These are phyloP conservation scores for Blastobotrys mokoenaii DNA, from an alignment of 805 yeast species.

Conservation along the genomic window DNA sequence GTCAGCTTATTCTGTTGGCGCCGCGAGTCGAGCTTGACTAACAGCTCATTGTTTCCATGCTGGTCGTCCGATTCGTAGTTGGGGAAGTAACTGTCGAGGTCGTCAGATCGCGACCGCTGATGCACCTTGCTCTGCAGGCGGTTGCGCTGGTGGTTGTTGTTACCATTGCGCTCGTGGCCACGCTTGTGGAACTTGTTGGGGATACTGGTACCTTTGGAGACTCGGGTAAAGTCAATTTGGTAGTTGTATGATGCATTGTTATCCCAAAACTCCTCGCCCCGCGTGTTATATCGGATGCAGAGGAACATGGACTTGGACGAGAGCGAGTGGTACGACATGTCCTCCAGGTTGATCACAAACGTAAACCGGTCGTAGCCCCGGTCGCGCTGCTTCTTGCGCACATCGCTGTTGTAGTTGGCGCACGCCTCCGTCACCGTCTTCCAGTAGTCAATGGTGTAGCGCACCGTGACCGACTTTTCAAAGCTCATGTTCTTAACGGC, in stretches of 20 bases:
- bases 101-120: constrained; percentile 2
- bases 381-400: constrained; percentile 23
- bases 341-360: constrained; percentile 43
- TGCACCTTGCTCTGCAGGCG: not conserved
- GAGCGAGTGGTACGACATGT: constrained; percentile 25
- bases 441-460: constrained; percentile 80
- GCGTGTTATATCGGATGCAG: constrained; percentile 49
- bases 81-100: not conserved
- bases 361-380: constrained; percentile 53
- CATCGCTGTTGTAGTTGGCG: constrained; percentile 51
- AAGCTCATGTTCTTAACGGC: constrained; percentile 71
- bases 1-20: constrained; percentile 14
- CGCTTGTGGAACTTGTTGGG: constrained; percentile 1
- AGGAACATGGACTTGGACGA: constrained; percentile 33
- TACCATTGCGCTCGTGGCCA: too few relatives aligned
- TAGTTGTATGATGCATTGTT: constrained; percentile 59
- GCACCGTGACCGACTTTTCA: constrained; percentile 56
- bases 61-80: too few relatives aligned
- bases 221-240: constrained; percentile 36
- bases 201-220: constrained; percentile 6
- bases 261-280: constrained; percentile 63
- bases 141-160: not conserved
- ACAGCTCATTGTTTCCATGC: not conserved
- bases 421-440: constrained; percentile 59
- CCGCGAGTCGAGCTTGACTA: constrained; percentile 1